Conservation (phyloP, 129 eudicot species). For the Cynara cardunculus region DNA sequence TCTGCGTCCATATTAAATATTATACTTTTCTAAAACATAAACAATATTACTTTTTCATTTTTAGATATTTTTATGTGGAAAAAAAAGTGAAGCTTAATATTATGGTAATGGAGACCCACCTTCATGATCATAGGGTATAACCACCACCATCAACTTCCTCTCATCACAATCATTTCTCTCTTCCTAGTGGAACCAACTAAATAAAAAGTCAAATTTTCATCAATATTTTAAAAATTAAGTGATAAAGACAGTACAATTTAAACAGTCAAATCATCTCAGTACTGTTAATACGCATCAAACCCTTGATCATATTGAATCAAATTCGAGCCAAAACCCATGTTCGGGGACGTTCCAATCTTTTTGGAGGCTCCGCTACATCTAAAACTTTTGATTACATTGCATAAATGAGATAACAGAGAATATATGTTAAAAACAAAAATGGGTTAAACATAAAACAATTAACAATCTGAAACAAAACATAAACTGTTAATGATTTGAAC, state of each 20-base stretch:
- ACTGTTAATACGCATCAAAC: background rate
- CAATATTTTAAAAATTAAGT: background rate
- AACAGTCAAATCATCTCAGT: background rate
- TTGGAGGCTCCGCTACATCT: no score
- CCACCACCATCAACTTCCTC: constrained; percentile 22
- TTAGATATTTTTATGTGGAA: background rate
- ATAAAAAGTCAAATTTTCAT: background rate
- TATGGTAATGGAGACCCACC: constrained; percentile 36
- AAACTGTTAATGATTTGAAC: no score
- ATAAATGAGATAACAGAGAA: no score
- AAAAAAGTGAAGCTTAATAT: constrained; percentile 19
- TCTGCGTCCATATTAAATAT: background rate
- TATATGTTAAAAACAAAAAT: no score
- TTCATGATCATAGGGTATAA: constrained; percentile 23
- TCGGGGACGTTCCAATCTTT: no score
- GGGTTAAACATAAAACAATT: no score
- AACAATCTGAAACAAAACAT: no score
- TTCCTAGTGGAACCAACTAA: constrained; percentile 14
- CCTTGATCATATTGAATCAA: background rate
- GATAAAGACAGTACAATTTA: background rate
- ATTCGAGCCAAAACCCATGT: no score
- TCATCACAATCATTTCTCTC: constrained; percentile 5
- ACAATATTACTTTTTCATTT: background rate
- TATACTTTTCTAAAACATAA: background rate
- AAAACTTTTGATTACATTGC: no score